Percentiles rank a stretch among this genome's conserved stretches.
These are phyloP conservation scores for Atractiella rhizophila DNA, from an alignment of 768 basidiomycete species.

Conservation along the genomic window DNA sequence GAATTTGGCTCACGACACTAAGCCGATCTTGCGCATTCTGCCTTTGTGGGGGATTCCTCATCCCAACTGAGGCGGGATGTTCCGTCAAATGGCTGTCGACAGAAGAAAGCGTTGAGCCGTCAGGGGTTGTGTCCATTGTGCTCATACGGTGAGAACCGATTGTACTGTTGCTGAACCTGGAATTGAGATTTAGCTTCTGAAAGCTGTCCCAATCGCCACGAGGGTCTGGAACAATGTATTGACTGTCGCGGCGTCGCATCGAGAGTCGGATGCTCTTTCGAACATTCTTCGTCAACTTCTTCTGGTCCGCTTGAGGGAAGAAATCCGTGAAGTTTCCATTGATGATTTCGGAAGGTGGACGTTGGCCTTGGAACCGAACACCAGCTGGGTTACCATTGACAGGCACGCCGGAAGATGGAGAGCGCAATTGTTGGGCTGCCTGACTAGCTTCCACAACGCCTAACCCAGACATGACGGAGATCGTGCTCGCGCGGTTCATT, in stretches of 20 bases:
- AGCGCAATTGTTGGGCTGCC: constrained; percentile 8
- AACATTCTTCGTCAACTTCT: constrained; percentile 61
- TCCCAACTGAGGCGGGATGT: background rate
- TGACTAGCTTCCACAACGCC: constrained; percentile 25
- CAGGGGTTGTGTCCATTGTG: no score
- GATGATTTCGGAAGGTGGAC: constrained; percentile 90
- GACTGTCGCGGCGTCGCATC: constrained; percentile 8
- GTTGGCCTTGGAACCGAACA: constrained; percentile 94
- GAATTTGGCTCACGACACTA: constrained; percentile 5
- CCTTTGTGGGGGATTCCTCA: background rate
- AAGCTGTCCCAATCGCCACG: background rate
- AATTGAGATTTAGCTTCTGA: constrained; percentile 11
- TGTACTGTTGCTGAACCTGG: constrained; percentile 40
- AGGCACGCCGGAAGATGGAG: constrained; percentile 18
- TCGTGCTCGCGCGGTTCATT: constrained; percentile 73
- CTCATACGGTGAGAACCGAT: constrained; percentile 19
- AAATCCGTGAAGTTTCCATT: constrained; percentile 79
- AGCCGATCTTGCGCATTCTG: background rate
- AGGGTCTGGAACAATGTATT: background rate
- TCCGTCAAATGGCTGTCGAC: no score
- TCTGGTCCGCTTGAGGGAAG: constrained; percentile 83
- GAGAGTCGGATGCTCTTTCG: constrained; percentile 51
- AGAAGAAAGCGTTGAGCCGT: no score
- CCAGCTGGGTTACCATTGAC: constrained; percentile 33
- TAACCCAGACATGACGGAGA: constrained; percentile 79